Percentiles rank a stretch among this genome's conserved stretches.
These are phyloP conservation scores for Porpolomopsis calyptriformis DNA, from an alignment of 768 basidiomycete genomes.

Conservation along the genomic window DNA sequence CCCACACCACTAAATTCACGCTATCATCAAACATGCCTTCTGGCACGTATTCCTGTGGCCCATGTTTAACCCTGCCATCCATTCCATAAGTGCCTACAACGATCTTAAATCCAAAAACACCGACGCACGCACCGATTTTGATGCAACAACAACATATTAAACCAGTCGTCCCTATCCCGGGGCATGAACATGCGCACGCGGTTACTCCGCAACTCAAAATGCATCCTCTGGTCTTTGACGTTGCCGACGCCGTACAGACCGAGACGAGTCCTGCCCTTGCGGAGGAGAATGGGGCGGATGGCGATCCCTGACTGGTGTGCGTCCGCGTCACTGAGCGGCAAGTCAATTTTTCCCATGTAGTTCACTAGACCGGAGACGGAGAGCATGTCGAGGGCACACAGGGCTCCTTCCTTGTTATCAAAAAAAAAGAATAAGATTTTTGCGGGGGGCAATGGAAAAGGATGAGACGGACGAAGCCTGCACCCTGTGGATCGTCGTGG, in stretches of 20 bases:
- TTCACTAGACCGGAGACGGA: conserved; percentile 91
- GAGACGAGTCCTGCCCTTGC: conserved; percentile 79
- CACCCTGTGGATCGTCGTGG: conserved; percentile 97
- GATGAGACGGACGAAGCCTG: conserved; percentile 61
- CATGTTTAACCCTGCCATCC: conserved; percentile 71
- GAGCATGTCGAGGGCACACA: conserved; percentile 90
- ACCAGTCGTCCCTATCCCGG: conserved; percentile 82
- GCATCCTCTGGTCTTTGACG: conserved; percentile 93
- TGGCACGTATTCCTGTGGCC: conserved; percentile 88
- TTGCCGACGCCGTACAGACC: conserved; percentile 95
- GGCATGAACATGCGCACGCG: conserved; percentile 97
- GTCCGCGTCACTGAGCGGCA: conserved; percentile 59
- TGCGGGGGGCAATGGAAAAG: background rate
- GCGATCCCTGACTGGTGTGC: conserved; percentile 66
- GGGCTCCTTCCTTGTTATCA: conserved; percentile 68
- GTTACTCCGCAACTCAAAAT: conserved; percentile 88
- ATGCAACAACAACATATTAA: conserved; percentile 87
- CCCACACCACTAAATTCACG: conserved; percentile 91
- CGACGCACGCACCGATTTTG: conserved; percentile 75
- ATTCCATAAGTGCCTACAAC: background rate
- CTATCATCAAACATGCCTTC: conserved; percentile 97
- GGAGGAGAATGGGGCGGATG: conserved; percentile 81
- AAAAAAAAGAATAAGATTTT: background rate
- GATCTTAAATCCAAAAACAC: background rate
- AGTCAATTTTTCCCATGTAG: conserved; percentile 95